These are phyloP conservation scores for Scedosporium minutisporum DNA, from an alignment of 2,329 filamentous ascomycete species.

Conservation along the genomic window DNA sequence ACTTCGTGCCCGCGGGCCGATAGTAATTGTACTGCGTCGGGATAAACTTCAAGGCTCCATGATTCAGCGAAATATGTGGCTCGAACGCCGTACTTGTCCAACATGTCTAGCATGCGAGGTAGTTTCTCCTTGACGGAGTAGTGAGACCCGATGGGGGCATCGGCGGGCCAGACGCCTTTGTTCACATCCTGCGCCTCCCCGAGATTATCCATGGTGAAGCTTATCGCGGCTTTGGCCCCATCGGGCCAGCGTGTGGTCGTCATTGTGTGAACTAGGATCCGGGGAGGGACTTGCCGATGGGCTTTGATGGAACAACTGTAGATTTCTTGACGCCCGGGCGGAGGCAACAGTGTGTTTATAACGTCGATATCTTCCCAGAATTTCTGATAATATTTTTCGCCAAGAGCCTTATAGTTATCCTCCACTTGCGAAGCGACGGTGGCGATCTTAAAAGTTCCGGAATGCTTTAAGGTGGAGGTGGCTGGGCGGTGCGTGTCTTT, in stretches of 20 bases:
- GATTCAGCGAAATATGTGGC: conserved; percentile 22
- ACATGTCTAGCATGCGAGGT: conserved; percentile 19
- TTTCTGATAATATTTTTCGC: too few species aligned
- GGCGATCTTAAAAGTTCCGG: too few species aligned
- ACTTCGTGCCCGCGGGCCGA: conserved; percentile 16
- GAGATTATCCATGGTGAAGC: conserved; percentile 23
- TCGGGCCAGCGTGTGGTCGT: conserved; percentile 13
- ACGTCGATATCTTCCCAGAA: too few species aligned
- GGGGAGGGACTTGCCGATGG: too few species aligned
- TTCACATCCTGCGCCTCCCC: conserved; percentile 21
- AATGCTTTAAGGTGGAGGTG: too few species aligned
- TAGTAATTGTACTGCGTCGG: conserved; percentile 12
- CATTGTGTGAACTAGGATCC: background rate
- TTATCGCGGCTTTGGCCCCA: conserved; percentile 16
- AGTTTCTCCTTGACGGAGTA: conserved; percentile 15
- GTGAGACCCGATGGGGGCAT: conserved; percentile 16
- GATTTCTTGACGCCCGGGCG: too few species aligned
- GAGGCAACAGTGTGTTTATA: too few species aligned
- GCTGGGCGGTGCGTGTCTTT: too few species aligned
- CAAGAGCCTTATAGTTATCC: too few species aligned
- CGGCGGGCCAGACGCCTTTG: conserved; percentile 13
- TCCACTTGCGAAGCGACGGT: too few species aligned
- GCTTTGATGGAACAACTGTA: too few species aligned
- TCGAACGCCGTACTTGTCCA: conserved; percentile 12
- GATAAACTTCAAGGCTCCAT: conserved; percentile 19